Conservation (phyloP, 2,329 filamentous ascomycete genomes). For the Colletotrichum lentis region DNA sequence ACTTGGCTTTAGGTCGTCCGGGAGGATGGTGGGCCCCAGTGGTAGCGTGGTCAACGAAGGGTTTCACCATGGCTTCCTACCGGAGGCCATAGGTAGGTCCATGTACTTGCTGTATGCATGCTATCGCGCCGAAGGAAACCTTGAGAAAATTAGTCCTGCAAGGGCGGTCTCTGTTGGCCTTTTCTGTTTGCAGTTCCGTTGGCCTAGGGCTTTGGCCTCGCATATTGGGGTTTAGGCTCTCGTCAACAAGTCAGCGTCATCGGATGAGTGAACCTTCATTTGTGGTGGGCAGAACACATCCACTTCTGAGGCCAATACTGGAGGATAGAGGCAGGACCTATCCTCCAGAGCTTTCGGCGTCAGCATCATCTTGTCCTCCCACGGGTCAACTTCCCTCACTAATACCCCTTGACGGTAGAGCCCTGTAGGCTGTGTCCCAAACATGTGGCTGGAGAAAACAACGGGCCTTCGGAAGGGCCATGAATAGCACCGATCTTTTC, state of each 20-base stretch:
- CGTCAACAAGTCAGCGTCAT: conserved; percentile 19
- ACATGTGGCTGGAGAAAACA: conserved; percentile 4
- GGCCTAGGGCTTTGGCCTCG: conserved; percentile 5
- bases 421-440: conserved; percentile 30
- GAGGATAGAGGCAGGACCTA: not conserved
- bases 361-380: conserved; percentile 8
- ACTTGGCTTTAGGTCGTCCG: conserved; percentile 15
- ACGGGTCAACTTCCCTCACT: not conserved
- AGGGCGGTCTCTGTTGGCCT: not conserved
- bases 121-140: conserved; percentile 15
- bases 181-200: not conserved
- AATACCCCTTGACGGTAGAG: not conserved
- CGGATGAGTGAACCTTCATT: conserved; percentile 19
- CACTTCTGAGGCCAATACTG: not conserved
- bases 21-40: conserved; percentile 12
- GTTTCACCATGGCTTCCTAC: conserved; percentile 35
- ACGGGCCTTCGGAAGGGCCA: not conserved
- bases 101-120: not conserved
- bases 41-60: conserved; percentile 23
- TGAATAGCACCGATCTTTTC: not conserved
- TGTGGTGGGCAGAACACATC: not conserved
- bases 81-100: conserved; percentile 19
- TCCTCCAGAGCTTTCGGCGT: conserved; percentile 10
- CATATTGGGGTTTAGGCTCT: conserved; percentile 15
- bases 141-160: not conserved